Evolutionary conservation across 768 basidiomycete genomes (phyloP), one percentile per base, ranked within the genome.

Genomic region (Hygrocybe punicea): DNA sequence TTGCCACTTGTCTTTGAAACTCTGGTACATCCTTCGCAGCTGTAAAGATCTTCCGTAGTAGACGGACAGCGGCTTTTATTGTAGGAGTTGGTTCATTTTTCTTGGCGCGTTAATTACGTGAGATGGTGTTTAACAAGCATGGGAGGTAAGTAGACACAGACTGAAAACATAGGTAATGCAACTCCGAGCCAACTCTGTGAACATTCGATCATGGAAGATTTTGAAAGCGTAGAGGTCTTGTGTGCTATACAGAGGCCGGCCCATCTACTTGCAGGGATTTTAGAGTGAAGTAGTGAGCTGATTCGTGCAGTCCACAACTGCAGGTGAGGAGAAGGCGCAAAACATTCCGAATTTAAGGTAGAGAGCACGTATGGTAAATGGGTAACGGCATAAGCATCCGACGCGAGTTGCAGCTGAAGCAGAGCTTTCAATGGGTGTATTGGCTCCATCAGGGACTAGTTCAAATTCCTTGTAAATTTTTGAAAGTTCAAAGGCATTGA

Each of bases 271-370:
- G 82, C 85, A n/a, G 84, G 66, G 62, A 89, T 84, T 72, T 88
- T 91, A 16, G 91, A 85, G 65, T 87, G 86, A 49, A 93, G 74
- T 52, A 93, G 74, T 2, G 90, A 84, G 61, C 82, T 84, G 59
- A 92, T 75, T 56, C 91, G 80, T n/a, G 81, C 76, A 11, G 78
- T 76, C 90, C 90, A 93, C 78, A 90, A 91, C 55, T 82, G 73
- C 9, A 84, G 73, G 66, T 91, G 85, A 2, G 84, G 62, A 3
- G 89, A 90, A 1, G 87, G 82, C 2, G 65, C 51, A 48, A 93
- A 81, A 59, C 69, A 75, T 54, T 83, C 75, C 1, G 74, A 59
- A 4, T 76, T 79, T 37, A 93, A 73, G n/a, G 77, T 67, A 6
- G 78, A 73, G 19, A 92, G 67, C 44, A 87, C 71, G 62, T 80